Evolutionary conservation across 176 grass and related monocot genomes (phyloP).

Genomic region (Alloteropsis semialata): DNA sequence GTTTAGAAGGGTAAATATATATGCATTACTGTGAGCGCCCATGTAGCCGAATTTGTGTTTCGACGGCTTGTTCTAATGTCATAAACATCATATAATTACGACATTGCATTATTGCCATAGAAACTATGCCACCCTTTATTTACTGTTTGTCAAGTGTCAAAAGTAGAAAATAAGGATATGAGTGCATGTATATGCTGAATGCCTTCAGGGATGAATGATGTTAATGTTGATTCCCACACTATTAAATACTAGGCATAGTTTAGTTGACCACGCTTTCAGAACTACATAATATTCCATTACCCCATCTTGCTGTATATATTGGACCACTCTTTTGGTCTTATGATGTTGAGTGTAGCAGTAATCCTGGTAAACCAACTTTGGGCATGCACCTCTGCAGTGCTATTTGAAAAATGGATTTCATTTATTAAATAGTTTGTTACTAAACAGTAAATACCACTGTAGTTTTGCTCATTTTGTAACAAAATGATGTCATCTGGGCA

Average conservation of each 20-base stretch:
- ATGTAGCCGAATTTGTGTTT: background rate
- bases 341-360: background rate
- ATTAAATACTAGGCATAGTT: background rate
- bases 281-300: background rate
- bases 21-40: background rate
- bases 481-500: background rate
- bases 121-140: slow-evolving; percentile 15
- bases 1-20: background rate
- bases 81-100: background rate
- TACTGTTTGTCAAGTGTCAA: background rate
- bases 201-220: background rate
- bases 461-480: slow-evolving; percentile 1
- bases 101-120: background rate
- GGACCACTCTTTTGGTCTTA: background rate
- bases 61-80: background rate
- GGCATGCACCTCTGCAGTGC: background rate
- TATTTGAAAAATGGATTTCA: slow-evolving; percentile 9
- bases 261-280: background rate
- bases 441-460: background rate
- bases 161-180: background rate
- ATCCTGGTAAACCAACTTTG: background rate
- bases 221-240: slow-evolving; percentile 1
- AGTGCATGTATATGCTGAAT: background rate
- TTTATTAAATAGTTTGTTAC: background rate
- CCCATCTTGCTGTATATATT: background rate